phyloP scores from a whole-genome alignment of 345 rosid genomes.

The Jatropha curcas region DNA sequence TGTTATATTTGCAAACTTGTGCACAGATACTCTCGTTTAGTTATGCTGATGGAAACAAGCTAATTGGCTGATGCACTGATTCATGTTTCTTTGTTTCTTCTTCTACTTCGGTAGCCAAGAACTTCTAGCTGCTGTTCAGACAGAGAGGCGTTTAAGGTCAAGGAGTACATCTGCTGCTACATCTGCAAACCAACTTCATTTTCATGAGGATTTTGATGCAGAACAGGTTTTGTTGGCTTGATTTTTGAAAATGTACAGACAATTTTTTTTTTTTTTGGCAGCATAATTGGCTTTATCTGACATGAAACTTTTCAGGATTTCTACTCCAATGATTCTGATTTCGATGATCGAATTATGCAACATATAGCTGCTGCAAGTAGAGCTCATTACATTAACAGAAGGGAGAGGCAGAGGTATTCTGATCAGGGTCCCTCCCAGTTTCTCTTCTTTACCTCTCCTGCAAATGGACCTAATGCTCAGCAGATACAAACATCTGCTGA shows the following conservation, averaged over 20 bases:
- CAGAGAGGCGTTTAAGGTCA: constrained; percentile 53
- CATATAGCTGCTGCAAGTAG: constrained; percentile 58
- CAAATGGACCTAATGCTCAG: constrained; percentile 18
- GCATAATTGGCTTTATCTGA: not conserved
- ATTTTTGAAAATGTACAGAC: not conserved
- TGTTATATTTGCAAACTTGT: not conserved
- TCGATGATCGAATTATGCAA: constrained; percentile 65
- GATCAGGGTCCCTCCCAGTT: constrained; percentile 38
- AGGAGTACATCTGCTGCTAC: constrained; percentile 38
- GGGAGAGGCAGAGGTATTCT: constrained; percentile 55
- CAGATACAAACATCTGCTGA: constrained; percentile 24
- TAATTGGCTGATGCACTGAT: constrained; percentile 13
- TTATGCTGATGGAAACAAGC: constrained; percentile 15
- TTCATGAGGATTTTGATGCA: constrained; percentile 41
- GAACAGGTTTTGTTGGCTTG: constrained; percentile 50
- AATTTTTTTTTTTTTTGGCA: not conserved
- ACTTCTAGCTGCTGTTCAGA: constrained; percentile 67
- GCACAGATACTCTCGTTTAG: not conserved
- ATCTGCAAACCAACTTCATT: constrained; percentile 26
- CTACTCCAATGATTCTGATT: constrained; percentile 50
- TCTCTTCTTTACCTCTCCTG: constrained; percentile 32
- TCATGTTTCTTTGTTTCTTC: not conserved
- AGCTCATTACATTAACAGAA: constrained; percentile 48
- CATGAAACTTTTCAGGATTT: constrained; percentile 46
- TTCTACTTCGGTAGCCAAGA: constrained; percentile 60